These are phyloP conservation scores for Zygnema cylindricum DNA, from an alignment of 139 green algal species.

Conservation along the genomic window DNA sequence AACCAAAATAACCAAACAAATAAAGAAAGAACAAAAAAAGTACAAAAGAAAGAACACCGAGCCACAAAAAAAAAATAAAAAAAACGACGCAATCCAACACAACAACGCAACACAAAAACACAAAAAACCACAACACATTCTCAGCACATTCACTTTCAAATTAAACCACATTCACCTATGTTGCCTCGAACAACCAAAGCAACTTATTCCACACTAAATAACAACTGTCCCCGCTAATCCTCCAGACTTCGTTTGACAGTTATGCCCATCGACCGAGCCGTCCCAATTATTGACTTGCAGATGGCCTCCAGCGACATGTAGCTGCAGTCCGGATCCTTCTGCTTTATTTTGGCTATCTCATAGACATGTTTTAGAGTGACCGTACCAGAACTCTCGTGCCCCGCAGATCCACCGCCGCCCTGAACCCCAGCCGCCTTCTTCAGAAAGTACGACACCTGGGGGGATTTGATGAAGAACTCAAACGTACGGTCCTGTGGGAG, in stretches of 20 bases:
- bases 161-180: no score
- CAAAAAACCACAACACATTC: no score
- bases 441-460: conserved; percentile 87
- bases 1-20: no score
- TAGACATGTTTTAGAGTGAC: conserved; percentile 93
- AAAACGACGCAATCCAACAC: no score
- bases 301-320: conserved; percentile 78
- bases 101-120: no score
- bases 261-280: conserved; percentile 90
- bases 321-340: conserved; percentile 72
- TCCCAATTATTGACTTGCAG: conserved; percentile 78
- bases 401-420: conserved; percentile 73
- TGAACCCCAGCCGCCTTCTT: conserved; percentile 81
- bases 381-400: conserved; percentile 76
- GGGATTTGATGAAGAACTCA: conserved; percentile 77
- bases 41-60: no score
- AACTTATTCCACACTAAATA: no score
- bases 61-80: no score
- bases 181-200: no score
- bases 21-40: no score
- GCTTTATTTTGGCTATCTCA: conserved; percentile 89
- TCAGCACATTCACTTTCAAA: no score
- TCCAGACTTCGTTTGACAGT: conserved; percentile 65
- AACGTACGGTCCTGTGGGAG: conserved; percentile 89
- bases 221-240: no score